Evolutionary conservation across 352 stramenopile species (phyloP).

Genomic region (Phytopythium kandeliae): DNA sequence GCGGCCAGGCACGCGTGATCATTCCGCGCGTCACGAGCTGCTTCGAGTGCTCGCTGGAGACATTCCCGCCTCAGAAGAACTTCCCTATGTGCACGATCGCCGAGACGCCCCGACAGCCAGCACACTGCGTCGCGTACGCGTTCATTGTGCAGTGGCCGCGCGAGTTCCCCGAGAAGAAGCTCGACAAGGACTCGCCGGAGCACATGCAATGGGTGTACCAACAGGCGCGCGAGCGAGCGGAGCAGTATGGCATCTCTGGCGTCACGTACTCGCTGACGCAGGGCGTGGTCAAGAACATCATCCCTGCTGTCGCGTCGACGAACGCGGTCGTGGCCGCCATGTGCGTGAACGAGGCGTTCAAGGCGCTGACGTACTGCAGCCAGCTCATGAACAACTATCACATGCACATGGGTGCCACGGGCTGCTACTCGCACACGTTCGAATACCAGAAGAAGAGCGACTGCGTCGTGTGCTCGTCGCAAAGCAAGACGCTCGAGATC

Average conservation of each 20-base stretch:
- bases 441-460: constrained; percentile 92
- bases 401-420: constrained; percentile 96
- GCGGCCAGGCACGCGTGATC: constrained; percentile 97
- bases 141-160: constrained; percentile 95
- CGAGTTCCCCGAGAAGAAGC: constrained; percentile 91
- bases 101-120: constrained; percentile 95
- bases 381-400: constrained; percentile 98
- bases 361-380: constrained; percentile 94
- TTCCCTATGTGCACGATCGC: constrained; percentile 98
- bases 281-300: constrained; percentile 99
- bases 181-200: constrained; percentile 95
- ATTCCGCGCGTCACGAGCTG: constrained; percentile 96
- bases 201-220: constrained; percentile 98
- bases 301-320: constrained; percentile 95
- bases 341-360: constrained; percentile 96
- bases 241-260: constrained; percentile 92
- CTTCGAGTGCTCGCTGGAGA: constrained; percentile 98
- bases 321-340: constrained; percentile 95
- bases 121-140: constrained; percentile 97
- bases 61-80: constrained; percentile 93
- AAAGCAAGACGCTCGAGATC: constrained; percentile 54
- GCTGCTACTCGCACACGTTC: constrained; percentile 96
- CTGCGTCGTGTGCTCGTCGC: constrained; percentile 84
- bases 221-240: constrained; percentile 82
- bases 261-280: constrained; percentile 97